Conservation (phyloP, 495 filamentous ascomycete genomes). For the Talaromyces borbonicus region DNA sequence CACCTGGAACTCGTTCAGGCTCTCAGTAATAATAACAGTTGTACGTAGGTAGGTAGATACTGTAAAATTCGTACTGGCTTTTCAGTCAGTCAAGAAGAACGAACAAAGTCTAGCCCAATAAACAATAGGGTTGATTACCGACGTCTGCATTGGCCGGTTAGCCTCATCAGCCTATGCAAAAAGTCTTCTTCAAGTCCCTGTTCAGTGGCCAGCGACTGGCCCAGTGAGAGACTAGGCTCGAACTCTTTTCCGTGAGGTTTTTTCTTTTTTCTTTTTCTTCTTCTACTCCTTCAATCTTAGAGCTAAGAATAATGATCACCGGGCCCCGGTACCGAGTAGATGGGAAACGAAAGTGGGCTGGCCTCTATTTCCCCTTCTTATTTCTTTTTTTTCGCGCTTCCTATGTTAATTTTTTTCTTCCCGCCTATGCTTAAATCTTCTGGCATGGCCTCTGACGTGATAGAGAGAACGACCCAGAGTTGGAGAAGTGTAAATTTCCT, state of each 20-base stretch:
- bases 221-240: neutral
- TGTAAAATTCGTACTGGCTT: neutral
- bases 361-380: neutral
- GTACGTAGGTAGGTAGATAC: too few species aligned
- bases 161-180: neutral
- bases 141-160: neutral
- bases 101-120: neutral
- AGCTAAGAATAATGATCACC: constrained; percentile 6
- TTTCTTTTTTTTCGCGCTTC: constrained; percentile 1
- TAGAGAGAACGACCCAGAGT: too few species aligned
- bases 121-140: constrained; percentile 1
- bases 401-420: neutral
- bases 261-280: neutral
- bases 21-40: neutral
- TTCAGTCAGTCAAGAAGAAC: neutral
- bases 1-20: neutral
- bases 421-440: too few species aligned
- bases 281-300: neutral
- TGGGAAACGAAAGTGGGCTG: constrained; percentile 1
- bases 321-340: constrained; percentile 3
- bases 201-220: too few species aligned
- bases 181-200: neutral
- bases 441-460: too few species aligned
- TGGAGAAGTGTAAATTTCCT: neutral
- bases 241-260: too few species aligned